phyloP scores from a whole-genome alignment of 495 filamentous ascomycete species.

The Aspergillus indologenus region DNA sequence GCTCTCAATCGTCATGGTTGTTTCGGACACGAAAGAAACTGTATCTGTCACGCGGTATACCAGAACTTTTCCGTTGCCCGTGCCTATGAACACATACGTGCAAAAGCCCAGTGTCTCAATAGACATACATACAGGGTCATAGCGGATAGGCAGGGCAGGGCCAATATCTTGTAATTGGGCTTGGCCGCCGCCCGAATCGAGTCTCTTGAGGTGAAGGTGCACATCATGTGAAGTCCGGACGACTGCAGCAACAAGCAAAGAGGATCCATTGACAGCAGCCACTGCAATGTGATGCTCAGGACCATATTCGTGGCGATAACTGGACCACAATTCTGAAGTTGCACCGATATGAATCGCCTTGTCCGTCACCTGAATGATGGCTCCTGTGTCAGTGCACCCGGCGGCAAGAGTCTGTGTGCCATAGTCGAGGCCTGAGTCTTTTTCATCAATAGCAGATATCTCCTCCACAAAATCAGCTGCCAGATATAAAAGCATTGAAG shows the following conservation, averaged over 20 bases:
- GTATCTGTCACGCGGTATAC: constrained; percentile 27
- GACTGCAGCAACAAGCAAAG: constrained; percentile 27
- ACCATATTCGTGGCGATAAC: constrained; percentile 19
- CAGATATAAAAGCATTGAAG: constrained; percentile 36
- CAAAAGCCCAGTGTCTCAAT: constrained; percentile 26
- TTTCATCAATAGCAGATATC: constrained; percentile 40
- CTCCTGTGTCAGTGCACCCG: constrained; percentile 33
- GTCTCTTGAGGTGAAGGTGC: constrained; percentile 23
- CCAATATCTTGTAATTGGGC: constrained; percentile 19
- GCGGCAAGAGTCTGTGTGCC: constrained; percentile 56
- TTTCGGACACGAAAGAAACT: constrained; percentile 22
- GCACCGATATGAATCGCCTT: constrained; percentile 41
- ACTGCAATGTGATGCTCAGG: constrained; percentile 22
- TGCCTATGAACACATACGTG: constrained; percentile 37
- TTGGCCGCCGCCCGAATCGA: constrained; percentile 13
- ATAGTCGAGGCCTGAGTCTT: constrained; percentile 46
- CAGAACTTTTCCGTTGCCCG: constrained; percentile 32
- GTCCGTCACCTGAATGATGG: constrained; percentile 57
- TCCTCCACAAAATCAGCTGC: constrained; percentile 31
- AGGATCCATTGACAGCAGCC: constrained; percentile 30
- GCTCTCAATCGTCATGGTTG: constrained; percentile 14
- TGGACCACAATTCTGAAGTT: constrained; percentile 18
- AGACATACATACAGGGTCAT: constrained; percentile 39
- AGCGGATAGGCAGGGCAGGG: constrained; percentile 20
- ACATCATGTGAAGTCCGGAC: constrained; percentile 24